Conservation (phyloP, 2,329 filamentous ascomycete species). For the Lithohypha guttulata region DNA sequence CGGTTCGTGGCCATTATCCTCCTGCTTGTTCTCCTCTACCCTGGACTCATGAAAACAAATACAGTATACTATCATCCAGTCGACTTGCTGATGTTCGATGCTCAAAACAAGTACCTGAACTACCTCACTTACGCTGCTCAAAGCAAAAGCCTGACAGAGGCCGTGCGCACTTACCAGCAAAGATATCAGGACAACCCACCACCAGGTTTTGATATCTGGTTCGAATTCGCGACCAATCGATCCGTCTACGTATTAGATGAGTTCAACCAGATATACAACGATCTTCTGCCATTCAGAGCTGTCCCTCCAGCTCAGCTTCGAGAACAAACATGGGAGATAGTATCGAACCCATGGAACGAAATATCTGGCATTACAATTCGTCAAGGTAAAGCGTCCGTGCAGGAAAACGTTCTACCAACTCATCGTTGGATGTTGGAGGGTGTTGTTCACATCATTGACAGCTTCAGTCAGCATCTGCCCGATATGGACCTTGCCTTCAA, state of each 20-base stretch:
- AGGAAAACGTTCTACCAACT: slow-evolving; percentile 42
- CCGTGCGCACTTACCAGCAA: slow-evolving; percentile 40
- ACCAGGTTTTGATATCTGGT: slow-evolving; percentile 51
- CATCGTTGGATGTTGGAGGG: slow-evolving; percentile 51
- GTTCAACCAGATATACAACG: slow-evolving; percentile 48
- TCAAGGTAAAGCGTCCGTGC: slow-evolving; percentile 40
- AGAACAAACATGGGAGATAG: slow-evolving; percentile 41
- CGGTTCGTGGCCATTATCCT: slow-evolving; percentile 16
- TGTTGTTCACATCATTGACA: slow-evolving; percentile 42
- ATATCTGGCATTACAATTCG: slow-evolving; percentile 47
- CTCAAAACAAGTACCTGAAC: slow-evolving; percentile 36
- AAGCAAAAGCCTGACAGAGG: slow-evolving; percentile 39
- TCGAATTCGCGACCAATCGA: slow-evolving; percentile 42
- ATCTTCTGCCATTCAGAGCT: slow-evolving; percentile 46
- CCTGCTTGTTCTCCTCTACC: slow-evolving; percentile 32
- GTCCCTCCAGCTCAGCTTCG: slow-evolving; percentile 42
- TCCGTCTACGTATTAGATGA: slow-evolving; percentile 48
- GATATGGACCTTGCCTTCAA: slow-evolving; percentile 56
- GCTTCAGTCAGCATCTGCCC: slow-evolving; percentile 44
- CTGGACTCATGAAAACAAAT: slow-evolving; percentile 32
- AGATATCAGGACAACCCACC: slow-evolving; percentile 47
- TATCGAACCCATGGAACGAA: slow-evolving; percentile 45
- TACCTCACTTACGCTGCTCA: slow-evolving; percentile 39
- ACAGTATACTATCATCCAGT: slow-evolving; percentile 43
- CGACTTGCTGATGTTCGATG: slow-evolving; percentile 43